Evolutionary conservation across 176 grass and related monocot genomes (phyloP).

Genomic region (Zizania latifolia): DNA sequence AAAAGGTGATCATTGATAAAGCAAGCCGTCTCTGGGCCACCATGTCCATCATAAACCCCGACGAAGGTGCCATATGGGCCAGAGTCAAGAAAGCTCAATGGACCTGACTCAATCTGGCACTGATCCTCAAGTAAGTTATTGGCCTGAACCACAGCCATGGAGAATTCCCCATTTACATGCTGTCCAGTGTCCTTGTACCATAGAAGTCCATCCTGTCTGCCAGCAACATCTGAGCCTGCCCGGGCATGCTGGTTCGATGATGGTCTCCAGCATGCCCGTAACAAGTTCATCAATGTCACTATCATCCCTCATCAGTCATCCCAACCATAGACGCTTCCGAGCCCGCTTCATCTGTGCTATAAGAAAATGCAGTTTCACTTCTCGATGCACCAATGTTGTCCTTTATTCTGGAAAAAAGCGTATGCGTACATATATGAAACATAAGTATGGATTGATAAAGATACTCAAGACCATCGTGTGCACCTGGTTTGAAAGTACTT

Average conservation of each 20-base stretch:
- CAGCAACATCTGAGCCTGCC: slow-evolving; percentile 45
- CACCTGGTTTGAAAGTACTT: background rate
- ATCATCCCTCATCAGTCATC: slow-evolving; percentile 86
- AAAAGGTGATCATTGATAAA: slow-evolving; percentile 87
- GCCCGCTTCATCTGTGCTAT: slow-evolving; percentile 33
- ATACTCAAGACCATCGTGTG: background rate
- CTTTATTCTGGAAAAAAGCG: slow-evolving; percentile 23
- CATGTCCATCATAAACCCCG: slow-evolving; percentile 89
- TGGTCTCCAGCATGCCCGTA: slow-evolving; percentile 79
- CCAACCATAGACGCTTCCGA: slow-evolving; percentile 21
- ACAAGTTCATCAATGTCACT: slow-evolving; percentile 68
- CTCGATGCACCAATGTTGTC: background rate
- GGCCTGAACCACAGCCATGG: slow-evolving; percentile 94
- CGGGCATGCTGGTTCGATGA: slow-evolving; percentile 53
- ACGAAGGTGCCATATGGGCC: slow-evolving; percentile 82
- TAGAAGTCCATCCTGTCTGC: slow-evolving; percentile 73
- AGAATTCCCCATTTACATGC: slow-evolving; percentile 81
- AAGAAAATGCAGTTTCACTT: background rate
- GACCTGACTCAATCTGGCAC: slow-evolving; percentile 74
- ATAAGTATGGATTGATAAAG: background rate
- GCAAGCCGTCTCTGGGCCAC: slow-evolving; percentile 86
- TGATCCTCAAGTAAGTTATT: slow-evolving; percentile 93
- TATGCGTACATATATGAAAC: slow-evolving; percentile 1
- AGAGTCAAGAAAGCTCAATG: slow-evolving; percentile 60
- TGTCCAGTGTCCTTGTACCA: slow-evolving; percentile 95